Conservation (phyloP, 1,284 basidiomycete genomes). For the Sporisorium sorghi region DNA sequence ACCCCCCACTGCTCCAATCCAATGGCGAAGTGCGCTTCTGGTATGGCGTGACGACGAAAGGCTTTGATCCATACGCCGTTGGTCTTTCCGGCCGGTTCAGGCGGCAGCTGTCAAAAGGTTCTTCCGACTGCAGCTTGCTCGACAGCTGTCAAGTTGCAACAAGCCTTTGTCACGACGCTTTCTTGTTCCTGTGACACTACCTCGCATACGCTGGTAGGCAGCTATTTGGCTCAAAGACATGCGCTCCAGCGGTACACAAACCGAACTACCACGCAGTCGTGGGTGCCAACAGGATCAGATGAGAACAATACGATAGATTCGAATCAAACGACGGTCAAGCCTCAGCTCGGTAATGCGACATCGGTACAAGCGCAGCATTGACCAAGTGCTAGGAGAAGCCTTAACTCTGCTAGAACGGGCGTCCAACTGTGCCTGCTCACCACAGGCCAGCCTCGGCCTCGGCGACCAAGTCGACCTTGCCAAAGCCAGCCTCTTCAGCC, state of each 20-base stretch:
- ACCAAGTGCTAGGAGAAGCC: background rate
- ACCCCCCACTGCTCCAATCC: too few relatives aligned
- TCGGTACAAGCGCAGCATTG: background rate
- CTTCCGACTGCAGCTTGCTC: background rate
- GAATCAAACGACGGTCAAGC: background rate
- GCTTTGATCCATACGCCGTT: background rate
- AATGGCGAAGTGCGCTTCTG: too few relatives aligned
- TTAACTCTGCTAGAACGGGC: too few relatives aligned
- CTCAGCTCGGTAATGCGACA: too few relatives aligned
- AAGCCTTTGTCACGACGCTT: too few relatives aligned
- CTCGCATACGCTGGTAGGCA: too few relatives aligned
- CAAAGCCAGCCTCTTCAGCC: conserved; percentile 42
- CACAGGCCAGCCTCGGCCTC: conserved; percentile 30
- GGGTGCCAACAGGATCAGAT: background rate
- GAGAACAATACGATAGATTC: background rate
- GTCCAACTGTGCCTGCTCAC: conserved; percentile 9
- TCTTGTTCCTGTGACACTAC: too few relatives aligned
- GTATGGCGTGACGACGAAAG: conserved; percentile 4
- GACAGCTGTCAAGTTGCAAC: conserved; percentile 7
- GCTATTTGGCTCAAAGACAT: too few relatives aligned
- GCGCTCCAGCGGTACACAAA: background rate
- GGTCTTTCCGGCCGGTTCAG: conserved; percentile 7
- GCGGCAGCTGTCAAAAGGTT: background rate
- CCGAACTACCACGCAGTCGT: background rate
- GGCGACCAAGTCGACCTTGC: conserved; percentile 35